These are phyloP conservation scores for Boletus sp. DNA, from an alignment of 768 basidiomycete genomes.

Conservation along the genomic window DNA sequence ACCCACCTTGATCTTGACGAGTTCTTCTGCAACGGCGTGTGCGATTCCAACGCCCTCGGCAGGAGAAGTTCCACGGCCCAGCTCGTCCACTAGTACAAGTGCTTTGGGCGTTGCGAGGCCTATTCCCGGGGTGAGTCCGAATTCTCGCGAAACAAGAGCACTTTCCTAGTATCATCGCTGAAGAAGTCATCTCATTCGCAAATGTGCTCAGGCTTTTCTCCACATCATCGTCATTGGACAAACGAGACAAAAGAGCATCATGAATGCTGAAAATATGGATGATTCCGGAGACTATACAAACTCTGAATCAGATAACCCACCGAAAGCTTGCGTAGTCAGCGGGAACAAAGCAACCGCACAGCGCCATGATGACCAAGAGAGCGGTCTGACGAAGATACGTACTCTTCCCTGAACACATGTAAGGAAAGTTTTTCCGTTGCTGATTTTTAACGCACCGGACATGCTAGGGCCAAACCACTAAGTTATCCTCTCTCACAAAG, in stretches of 20 bases:
- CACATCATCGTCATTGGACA: conserved; percentile 93
- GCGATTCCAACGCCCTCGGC: conserved; percentile 78
- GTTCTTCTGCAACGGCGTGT: conserved; percentile 77
- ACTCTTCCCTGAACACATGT: conserved; percentile 65
- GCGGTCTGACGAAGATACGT: conserved; percentile 90
- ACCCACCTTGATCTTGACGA: conserved; percentile 67
- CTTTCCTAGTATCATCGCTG: conserved; percentile 84
- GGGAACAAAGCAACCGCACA: conserved; percentile 90
- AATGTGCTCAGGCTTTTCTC: conserved; percentile 92
- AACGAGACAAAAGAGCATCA: conserved; percentile 76
- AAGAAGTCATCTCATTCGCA: conserved; percentile 90
- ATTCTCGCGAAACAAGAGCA: neutral
- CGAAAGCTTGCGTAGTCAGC: conserved; percentile 91
- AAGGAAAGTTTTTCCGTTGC: neutral
- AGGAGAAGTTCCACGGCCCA: conserved; percentile 89
- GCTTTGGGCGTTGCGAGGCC: conserved; percentile 68
- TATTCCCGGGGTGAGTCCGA: conserved; percentile 21
- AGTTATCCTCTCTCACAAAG: neutral
- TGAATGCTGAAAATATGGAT: conserved; percentile 51
- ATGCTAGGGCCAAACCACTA: conserved; percentile 40
- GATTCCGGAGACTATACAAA: neutral
- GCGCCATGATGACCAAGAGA: conserved; percentile 78
- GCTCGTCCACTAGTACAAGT: conserved; percentile 87
- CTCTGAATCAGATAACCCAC: conserved; percentile 29
- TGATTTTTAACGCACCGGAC: conserved; percentile 42